Base-by-base conservation (phyloP, 2,329 filamentous ascomycete genomes). In the Helotiales sp. region DNA sequence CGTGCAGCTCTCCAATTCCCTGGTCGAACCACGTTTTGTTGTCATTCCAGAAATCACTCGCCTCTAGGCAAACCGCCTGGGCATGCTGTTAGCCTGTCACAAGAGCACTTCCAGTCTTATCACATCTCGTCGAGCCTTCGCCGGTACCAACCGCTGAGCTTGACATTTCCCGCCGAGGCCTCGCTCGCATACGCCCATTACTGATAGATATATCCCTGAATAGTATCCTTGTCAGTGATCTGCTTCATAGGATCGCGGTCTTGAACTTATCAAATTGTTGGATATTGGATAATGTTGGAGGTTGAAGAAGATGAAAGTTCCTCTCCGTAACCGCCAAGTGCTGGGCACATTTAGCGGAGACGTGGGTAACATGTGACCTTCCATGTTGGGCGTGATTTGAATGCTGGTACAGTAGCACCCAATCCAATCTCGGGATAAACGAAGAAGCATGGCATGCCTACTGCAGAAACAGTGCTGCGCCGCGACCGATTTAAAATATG, bases 41-140 rank as follows among this genome's bases (percentile, higher is more conserved):
- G 47, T 60, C 57, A 60, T 60, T 60, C 57, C 24, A 60, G 57
- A 60, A 60, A 43, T 37, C 37, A 13, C 2, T 28, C 15, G 40
- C 37, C 30, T 43, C 24, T 60, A 15, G 24, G n/a, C 22, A 60
- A 17, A 60, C 8, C 15, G 37, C 24, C 52, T 57, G 52, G 55
- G 37, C 34, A 52, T 4, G n/a, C n/a, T n/a, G n/a, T n/a, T n/a
- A 40, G 57, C 13, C 24, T 45, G 30, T 57, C 54, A 57, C 54
- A 57, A 57, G 54, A 34, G 30, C 40, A 45, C 6, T 11, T 4
- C 2, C 40, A 45, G 40, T 40, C 20, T 37, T 24, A 57, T 24
- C 30, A 7, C 32, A 22, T 40, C 6, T 52, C 15, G 40, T 30
- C 15, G 49, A 28, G 24, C 10, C 30, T 57, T 57, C 13, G 54